Evolutionary conservation across 768 basidiomycete species (phyloP).

Genomic region (Inosperma sp.): DNA sequence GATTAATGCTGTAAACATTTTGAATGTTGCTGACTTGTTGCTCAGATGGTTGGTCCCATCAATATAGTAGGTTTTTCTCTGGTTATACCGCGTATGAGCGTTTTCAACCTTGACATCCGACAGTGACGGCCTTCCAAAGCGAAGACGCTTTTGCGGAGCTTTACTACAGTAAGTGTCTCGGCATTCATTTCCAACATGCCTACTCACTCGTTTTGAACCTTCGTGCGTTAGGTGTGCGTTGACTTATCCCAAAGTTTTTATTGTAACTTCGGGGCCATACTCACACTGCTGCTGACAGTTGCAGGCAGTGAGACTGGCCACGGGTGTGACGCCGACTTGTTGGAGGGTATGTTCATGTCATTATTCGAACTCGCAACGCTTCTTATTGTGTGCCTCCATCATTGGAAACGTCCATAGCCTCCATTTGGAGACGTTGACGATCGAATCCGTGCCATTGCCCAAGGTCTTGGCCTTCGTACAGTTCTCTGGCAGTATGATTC

Average conservation of each 20-base stretch:
- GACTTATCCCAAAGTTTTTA: too few relatives aligned
- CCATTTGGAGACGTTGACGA: conserved; percentile 70
- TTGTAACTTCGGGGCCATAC: too few relatives aligned
- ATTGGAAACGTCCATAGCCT: too few relatives aligned
- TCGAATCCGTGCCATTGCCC: conserved; percentile 67
- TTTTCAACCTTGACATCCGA: not conserved
- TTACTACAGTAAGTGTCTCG: conserved; percentile 54
- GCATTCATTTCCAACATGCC: conserved; percentile 12
- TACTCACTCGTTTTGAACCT: conserved; percentile 6
- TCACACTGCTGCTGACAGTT: conserved; percentile 32
- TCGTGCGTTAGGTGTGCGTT: not conserved
- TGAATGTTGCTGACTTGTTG: conserved; percentile 1
- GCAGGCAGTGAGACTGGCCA: conserved; percentile 49
- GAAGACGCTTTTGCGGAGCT: conserved; percentile 72
- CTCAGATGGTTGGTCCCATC: conserved; percentile 54
- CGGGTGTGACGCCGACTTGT: conserved; percentile 54
- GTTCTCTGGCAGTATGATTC: conserved; percentile 71
- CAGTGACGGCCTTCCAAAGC: conserved; percentile 58
- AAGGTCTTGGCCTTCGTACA: conserved; percentile 62
- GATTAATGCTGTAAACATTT: not conserved
- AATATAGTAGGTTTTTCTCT: conserved; percentile 38
- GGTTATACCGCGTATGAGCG: not conserved
- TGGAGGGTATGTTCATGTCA: conserved; percentile 43
- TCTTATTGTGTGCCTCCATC: too few relatives aligned
- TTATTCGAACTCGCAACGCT: not conserved